Evolutionary conservation across 257 asterid genomes (phyloP), one percentile per base, ranked within the genome.

Genomic region (Salvia hispanica): DNA sequence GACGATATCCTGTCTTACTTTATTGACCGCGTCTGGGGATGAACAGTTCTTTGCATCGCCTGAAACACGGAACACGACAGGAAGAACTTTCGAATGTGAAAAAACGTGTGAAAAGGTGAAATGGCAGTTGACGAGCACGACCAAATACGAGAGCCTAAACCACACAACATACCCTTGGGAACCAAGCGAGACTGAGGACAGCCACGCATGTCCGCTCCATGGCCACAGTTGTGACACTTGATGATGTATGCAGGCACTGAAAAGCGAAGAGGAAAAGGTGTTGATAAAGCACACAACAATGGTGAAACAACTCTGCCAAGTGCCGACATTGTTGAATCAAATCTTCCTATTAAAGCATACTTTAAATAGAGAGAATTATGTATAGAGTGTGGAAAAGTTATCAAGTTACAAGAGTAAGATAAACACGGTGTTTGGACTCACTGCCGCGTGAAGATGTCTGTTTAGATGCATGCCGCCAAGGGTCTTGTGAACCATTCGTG

Each of bases 401-500:
- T 1, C 31, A 2, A 25, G 31, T 2, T 25, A 25, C 25, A 21
- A 21, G 14, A 6, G 47, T 44, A 10, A 13, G 12, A n/a, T 57
- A 64, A 31, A 39, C 31, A 66, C 65, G 56, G 55, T 34, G 40
- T 66, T 40, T 57, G 21, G 58, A 83, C 95, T 84, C 83, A 90
- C 97, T 73, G 59, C 88, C 96, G 4, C 80, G 82, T 46, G 96
- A 90, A 53, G 97, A 90, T 37, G 80, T 86, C 78, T 85, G 91
- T 72, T 90, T 90, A 68, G 97, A 90, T 66, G 99, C 99, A 80
- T 87, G 99, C 37, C 95, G 95, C 97, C 97, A 93, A 4, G 99
- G 99, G 79, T 93, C 97, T 73, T 93, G 97, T 50, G 99, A 93
- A 82, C 99, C 99, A 72, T 93, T 93, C 9, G 92, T 81, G 80